phyloP scores from a whole-genome alignment of 1,284 basidiomycete species.

The Entoloma clypeatum region DNA sequence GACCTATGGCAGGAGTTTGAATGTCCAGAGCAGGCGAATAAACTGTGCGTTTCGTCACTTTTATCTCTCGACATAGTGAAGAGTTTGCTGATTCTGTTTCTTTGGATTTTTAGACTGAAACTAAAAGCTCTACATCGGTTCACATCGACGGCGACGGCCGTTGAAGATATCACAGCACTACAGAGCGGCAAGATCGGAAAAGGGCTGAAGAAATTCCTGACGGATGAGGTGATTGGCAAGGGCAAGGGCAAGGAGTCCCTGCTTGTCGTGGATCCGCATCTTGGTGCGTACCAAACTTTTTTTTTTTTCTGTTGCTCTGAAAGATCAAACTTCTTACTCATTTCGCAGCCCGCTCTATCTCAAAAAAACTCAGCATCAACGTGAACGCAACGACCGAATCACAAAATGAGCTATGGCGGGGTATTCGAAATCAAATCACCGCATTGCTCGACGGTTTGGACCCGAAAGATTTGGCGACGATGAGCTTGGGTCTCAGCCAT shows the following conservation, averaged over 20 bases:
- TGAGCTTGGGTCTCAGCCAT: conserved; percentile 97
- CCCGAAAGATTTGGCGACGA: conserved; percentile 95
- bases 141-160: conserved; percentile 94
- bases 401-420: conserved; percentile 85
- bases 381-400: conserved; percentile 52
- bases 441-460: conserved; percentile 87
- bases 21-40: conserved; percentile 86
- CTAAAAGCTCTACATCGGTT: conserved; percentile 96
- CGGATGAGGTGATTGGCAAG: conserved; percentile 82
- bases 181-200: conserved; percentile 94
- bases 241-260: conserved; percentile 88
- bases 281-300: conserved; percentile 62
- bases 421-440: conserved; percentile 88
- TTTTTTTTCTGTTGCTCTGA: background rate
- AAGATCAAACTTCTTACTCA: conserved; percentile 8
- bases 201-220: conserved; percentile 90
- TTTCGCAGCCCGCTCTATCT: conserved; percentile 72
- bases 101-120: conserved; percentile 65
- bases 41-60: conserved; percentile 61
- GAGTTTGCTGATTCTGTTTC: background rate
- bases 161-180: conserved; percentile 94
- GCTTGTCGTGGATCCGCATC: conserved; percentile 86
- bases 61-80: conserved; percentile 5
- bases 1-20: conserved; percentile 93
- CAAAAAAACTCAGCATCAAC: conserved; percentile 92